Base-by-base conservation (phyloP, 2,329 filamentous ascomycete genomes). In the Thelonectria olida region DNA sequence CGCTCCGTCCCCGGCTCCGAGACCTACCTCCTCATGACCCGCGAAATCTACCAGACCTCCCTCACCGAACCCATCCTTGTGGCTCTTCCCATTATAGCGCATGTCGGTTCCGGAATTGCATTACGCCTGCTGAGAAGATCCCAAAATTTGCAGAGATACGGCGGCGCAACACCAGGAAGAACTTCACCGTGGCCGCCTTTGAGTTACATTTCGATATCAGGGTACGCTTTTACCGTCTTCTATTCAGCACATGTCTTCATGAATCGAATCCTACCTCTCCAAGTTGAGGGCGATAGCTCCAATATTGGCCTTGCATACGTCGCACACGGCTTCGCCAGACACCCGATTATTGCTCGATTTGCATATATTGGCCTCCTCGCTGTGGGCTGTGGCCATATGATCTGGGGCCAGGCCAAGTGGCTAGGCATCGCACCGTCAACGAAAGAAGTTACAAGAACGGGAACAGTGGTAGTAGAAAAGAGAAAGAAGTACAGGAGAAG, bases 1-100 rank as follows among this genome's bases (percentile, higher is more conserved):
- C 86, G 84, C 58, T 92, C 91, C 45, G 86, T 96, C 7, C 81
- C 90, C 8, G 85, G 88, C 53, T 91, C 91, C 62, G 94, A 97
- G 74, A 89, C 88, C 50, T 97, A 93, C 77, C 88, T 98, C 49
- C 90, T 98, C 66, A 92, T 97, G 76, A 94, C 93, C 25, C 88
- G 95, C 63, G 94, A 96, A 49, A 89, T 96, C 76, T 98, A 98
- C 81, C 95, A 97, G 77, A 94, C 92, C 1, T 85, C 90, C 2
- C 81, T 92, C 15, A 84, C 91, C 52, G 94, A 97, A 74, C 92
- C 93, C 4, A 80, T 96, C 19, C 84, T 98, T 63, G 87, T 98
- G 62, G 88, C 85, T 42, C 76, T 93, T 2, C 93, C 95, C 2
- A 81, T 97, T 20, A 75, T 89, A 59, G 85, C 89, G 2, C 95